Base-by-base conservation (phyloP, 306 rosid genomes). In the Delonix regia region DNA sequence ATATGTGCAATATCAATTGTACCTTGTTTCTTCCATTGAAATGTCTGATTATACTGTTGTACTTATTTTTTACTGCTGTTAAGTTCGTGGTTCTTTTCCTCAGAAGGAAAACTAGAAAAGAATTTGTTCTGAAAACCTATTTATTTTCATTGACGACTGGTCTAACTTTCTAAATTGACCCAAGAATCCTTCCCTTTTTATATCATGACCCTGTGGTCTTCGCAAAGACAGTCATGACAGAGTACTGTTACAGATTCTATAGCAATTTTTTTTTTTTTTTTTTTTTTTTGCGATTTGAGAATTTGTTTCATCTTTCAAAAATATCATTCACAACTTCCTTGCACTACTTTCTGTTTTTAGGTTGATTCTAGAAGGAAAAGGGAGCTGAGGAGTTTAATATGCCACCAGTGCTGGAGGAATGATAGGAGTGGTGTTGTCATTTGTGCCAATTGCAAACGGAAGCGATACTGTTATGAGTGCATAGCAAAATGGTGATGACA, bases 401-500 rank as follows among this genome's bases (percentile, higher is more conserved):
- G 92, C 81, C 94, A 90, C 81, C 92, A 90, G 60, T 88, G 94
- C 79, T 59, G 84, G 83, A 72, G 73, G 67, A 84, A 45, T 47
- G 78, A 63, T 81, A 84, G 81, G 80, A 84, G 76, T 30, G 82
- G 71, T 28, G 75, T 84, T 33, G 81, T 88, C 49, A 62, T 39
- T 62, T 88, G 94, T 75, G 49, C 84, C 51, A 75, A 83, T 51
- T 90, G 92, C 90, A 86, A 48, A 82, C 80, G 68, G 86, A 90
- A 83, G 77, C 74, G 83, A 64, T 90, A 90, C 81, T 90, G 94
- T 85, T 76, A 81, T 38, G 86, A 53, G n/a, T 90, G 92, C 87
- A 80, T 90, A 76, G 71, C 83, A 74, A 90, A 86, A 71, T 90
- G 94, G 94, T 90, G 86, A 75, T 67, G 75, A 36, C 67, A 70